phyloP scores from a whole-genome alignment of 805 yeast species.

The Myxozyma neglecta region DNA sequence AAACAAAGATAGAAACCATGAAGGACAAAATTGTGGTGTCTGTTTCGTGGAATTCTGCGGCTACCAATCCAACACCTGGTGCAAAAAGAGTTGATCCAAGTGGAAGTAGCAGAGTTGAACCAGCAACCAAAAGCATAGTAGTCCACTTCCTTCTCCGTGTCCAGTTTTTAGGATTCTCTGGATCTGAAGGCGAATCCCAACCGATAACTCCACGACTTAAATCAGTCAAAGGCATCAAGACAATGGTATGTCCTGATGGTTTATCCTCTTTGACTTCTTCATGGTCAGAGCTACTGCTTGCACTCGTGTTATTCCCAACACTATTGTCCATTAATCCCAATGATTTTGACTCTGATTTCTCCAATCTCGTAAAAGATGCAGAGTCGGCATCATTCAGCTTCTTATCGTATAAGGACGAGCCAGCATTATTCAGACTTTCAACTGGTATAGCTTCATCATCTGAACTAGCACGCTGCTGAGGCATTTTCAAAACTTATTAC shows the following conservation, averaged over 20 bases:
- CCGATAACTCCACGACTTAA: slow-evolving; percentile 27
- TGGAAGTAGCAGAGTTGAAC: slow-evolving; percentile 21
- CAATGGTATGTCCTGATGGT: slow-evolving; percentile 1
- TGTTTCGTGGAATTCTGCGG: slow-evolving; percentile 39
- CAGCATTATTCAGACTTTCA: too few species aligned
- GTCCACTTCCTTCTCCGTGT: slow-evolving; percentile 44
- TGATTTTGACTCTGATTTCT: too few species aligned
- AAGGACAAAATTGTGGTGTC: slow-evolving; percentile 45
- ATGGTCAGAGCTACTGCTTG: background rate
- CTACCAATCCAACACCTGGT: slow-evolving; percentile 35
- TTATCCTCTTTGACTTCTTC: background rate
- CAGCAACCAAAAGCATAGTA: slow-evolving; percentile 38
- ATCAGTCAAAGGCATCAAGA: slow-evolving; percentile 14
- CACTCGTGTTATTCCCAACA: background rate
- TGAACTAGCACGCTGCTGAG: too few species aligned
- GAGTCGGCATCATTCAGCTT: too few species aligned
- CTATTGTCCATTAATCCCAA: too few species aligned
- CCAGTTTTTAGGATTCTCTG: slow-evolving; percentile 43
- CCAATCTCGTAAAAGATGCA: too few species aligned
- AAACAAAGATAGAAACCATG: slow-evolving; percentile 51
- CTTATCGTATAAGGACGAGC: too few species aligned
- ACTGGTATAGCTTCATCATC: too few species aligned
- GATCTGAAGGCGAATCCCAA: slow-evolving; percentile 40
- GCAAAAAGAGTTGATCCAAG: slow-evolving; percentile 29
- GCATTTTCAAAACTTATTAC: too few species aligned